phyloP scores from a whole-genome alignment of 208 protist genomes.

The Phytomonas serpens region DNA sequence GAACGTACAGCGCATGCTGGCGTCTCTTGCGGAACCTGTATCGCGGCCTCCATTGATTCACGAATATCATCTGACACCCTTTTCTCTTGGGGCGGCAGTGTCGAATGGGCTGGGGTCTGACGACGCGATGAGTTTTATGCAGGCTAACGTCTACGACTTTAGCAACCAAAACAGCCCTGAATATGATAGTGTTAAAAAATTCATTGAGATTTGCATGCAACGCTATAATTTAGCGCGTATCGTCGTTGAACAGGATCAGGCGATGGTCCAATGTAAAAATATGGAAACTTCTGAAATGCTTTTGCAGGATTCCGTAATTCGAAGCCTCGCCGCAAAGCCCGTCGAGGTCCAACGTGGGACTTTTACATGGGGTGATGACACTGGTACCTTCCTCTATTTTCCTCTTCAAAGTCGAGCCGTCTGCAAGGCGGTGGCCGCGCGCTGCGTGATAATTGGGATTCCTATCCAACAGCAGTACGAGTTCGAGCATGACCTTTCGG shows the following conservation, averaged over 20 bases:
- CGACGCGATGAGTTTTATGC: constrained; percentile 87
- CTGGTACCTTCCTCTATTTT: constrained; percentile 24
- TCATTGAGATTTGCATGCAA: constrained; percentile 66
- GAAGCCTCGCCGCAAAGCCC: constrained; percentile 23
- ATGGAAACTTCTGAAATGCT: constrained; percentile 41
- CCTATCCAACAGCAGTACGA: constrained; percentile 84
- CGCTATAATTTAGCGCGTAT: constrained; percentile 74
- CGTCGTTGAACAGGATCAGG: constrained; percentile 49
- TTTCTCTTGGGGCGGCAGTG: constrained; percentile 96
- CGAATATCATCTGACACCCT: constrained; percentile 96
- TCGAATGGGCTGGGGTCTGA: constrained; percentile 88
- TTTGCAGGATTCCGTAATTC: constrained; percentile 41
- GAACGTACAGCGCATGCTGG: constrained; percentile 31
- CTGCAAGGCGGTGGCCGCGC: constrained; percentile 53
- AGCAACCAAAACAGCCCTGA: constrained; percentile 3
- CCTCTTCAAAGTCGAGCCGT: constrained; percentile 48
- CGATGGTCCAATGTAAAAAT: constrained; percentile 59
- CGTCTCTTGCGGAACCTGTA: constrained; percentile 91
- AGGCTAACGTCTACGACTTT: constrained; percentile 73
- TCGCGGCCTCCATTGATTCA: constrained; percentile 94
- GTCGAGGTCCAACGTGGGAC: not conserved
- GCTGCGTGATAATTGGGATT: constrained; percentile 63
- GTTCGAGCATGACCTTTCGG: constrained; percentile 55
- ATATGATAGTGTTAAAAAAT: constrained; percentile 24
- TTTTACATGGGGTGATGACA: constrained; percentile 18